Evolutionary conservation across 495 filamentous ascomycete genomes (phyloP).

Genomic region (Terfezia boudieri): DNA sequence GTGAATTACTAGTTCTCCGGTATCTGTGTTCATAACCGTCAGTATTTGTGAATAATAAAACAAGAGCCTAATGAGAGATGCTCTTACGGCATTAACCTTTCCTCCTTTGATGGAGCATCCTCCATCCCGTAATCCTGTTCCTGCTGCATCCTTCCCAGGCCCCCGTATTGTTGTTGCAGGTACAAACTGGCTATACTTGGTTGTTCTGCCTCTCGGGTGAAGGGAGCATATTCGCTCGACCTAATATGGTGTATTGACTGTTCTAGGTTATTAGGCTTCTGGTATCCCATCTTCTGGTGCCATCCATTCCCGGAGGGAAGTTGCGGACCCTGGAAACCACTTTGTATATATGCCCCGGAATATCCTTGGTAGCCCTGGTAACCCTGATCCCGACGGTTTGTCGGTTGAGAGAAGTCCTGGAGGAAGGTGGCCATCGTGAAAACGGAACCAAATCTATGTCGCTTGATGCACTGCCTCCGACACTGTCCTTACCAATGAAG

Average conservation of each 20-base stretch:
- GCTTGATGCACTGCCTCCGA: no score
- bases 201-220: not conserved
- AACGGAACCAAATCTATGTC: no score
- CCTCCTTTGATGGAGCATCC: not conserved
- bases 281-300: not conserved
- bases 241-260: not conserved
- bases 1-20: not conserved
- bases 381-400: no score
- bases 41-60: no score
- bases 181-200: not conserved
- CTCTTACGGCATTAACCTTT: no score
- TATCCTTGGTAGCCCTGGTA: no score
- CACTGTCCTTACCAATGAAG: no score
- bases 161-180: not conserved
- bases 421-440: no score
- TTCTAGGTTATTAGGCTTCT: not conserved
- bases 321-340: no score
- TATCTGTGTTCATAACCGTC: not conserved
- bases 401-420: no score
- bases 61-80: no score
- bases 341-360: no score
- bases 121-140: not conserved
- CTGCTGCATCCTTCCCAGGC: not conserved
- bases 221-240: not conserved
- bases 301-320: not conserved